Evolutionary conservation across 2,329 filamentous ascomycete species (phyloP).

Genomic region (Aureobasidium melanogenum): DNA sequence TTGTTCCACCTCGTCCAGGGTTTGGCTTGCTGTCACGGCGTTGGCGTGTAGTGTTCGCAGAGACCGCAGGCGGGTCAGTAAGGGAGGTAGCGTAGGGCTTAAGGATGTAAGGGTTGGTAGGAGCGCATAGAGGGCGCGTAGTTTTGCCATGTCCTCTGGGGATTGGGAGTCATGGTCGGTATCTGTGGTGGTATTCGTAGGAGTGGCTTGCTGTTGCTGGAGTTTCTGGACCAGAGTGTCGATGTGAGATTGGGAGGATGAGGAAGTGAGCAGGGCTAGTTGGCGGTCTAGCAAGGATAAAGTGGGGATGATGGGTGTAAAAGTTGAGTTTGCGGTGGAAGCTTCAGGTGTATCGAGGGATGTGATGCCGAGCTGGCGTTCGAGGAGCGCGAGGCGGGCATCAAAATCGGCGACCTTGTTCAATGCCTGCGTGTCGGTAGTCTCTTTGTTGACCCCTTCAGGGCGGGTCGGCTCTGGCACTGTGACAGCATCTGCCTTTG

Average conservation of each 20-base stretch:
- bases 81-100: slow-evolving; percentile 71
- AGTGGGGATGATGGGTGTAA: slow-evolving; percentile 68
- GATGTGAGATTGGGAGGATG: slow-evolving; percentile 62
- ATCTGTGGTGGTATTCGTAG: slow-evolving; percentile 16
- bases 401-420: slow-evolving; percentile 84
- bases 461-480: background rate
- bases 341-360: slow-evolving; percentile 53
- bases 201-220: slow-evolving; percentile 28
- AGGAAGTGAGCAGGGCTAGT: slow-evolving; percentile 59
- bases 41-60: slow-evolving; percentile 78
- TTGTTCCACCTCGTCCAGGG: slow-evolving; percentile 66
- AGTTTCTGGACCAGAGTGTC: slow-evolving; percentile 63
- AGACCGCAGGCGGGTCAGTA: slow-evolving; percentile 78
- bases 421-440: slow-evolving; percentile 49
- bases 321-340: slow-evolving; percentile 32
- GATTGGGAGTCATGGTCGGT: slow-evolving; percentile 17
- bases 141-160: slow-evolving; percentile 69
- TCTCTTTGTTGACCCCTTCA: background rate
- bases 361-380: slow-evolving; percentile 71
- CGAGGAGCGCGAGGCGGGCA: slow-evolving; percentile 65
- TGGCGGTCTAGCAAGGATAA: slow-evolving; percentile 75
- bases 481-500: background rate
- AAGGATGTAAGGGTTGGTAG: slow-evolving; percentile 82
- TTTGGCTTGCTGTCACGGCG: slow-evolving; percentile 71
- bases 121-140: slow-evolving; percentile 84